Evolutionary conservation across 2,329 filamentous ascomycete species (phyloP), one percentile per base, ranked within the genome.

Genomic region (Cladosporium sp.): DNA sequence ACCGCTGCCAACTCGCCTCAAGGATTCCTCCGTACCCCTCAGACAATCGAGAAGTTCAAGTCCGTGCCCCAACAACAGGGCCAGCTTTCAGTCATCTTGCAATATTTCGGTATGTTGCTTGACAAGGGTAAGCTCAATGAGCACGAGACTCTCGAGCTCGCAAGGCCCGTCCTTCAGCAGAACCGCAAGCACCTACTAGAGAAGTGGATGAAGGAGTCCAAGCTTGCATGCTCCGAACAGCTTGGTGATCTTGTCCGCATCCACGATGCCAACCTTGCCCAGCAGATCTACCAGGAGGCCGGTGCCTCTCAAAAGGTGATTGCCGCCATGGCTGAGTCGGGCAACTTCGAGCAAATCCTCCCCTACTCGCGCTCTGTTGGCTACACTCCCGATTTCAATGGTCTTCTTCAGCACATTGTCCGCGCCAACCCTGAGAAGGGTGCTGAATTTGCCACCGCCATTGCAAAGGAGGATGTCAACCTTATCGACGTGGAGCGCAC

Each of bases 31-130:
- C 91, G 95, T 71, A 98, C 94, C 2, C 86, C 92, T 26, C 92
- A 97, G 75, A 99, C 95, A 7, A 98, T 99, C 77, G 93, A 97
- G 80, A 89, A 91, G 72, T 96, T 99, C 83, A 98, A 98, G 86
- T 88, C 87, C 65, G 84, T 96, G 18, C 92, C 92, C 16, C 86
- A 89, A 68, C 88, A 91, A 71, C 89, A 89, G 37, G 92, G 92
- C 53, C 91, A 96, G 77, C 92, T 99, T 81, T 96, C 95, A 1
- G 89, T 92, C 72, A 97, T 97, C 67, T 85, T 99, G 62, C 95
- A 98, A 77, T 99, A 99, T 81, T 99, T 99, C 72, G 95, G 95
- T 68, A 93, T 97, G 87, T 85, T 99, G 52, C 85, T 99, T 37
- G 96, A 99, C 78, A 97, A 99, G 86, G 94, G 95, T 66, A 87